phyloP scores from a whole-genome alignment of 2,329 filamentous ascomycete genomes.

The Lomentospora prolificans region DNA sequence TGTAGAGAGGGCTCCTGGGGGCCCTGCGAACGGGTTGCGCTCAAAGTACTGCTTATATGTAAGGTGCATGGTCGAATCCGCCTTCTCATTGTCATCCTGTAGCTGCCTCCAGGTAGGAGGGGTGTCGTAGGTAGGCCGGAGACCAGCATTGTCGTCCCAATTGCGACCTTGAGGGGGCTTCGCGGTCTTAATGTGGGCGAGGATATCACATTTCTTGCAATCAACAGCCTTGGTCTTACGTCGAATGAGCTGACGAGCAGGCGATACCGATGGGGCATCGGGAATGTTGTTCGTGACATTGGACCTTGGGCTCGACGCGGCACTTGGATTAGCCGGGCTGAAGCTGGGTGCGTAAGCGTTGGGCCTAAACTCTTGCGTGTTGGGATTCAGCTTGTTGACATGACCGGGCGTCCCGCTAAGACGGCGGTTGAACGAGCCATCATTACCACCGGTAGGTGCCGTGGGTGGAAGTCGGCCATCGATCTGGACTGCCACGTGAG shows the following conservation, averaged over 20 bases:
- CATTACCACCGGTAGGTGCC: constrained; percentile 53
- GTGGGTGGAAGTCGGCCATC: constrained; percentile 62
- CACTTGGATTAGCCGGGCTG: constrained; percentile 58
- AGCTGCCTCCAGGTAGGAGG: constrained; percentile 72
- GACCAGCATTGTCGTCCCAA: constrained; percentile 69
- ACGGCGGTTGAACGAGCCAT: constrained; percentile 44
- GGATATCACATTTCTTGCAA: constrained; percentile 55
- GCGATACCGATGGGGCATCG: constrained; percentile 12
- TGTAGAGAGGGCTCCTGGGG: constrained; percentile 40
- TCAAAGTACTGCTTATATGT: constrained; percentile 78
- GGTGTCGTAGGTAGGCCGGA: constrained; percentile 77
- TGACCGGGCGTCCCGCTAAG: constrained; percentile 40
- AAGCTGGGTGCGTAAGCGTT: constrained; percentile 74
- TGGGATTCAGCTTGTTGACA: constrained; percentile 51
- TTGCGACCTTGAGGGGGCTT: constrained; percentile 45
- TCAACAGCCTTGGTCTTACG: constrained; percentile 66
- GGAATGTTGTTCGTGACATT: constrained; percentile 35
- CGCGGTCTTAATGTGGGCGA: constrained; percentile 44
- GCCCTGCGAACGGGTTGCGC: constrained; percentile 44
- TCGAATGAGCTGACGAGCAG: constrained; percentile 45
- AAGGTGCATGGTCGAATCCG: constrained; percentile 50
- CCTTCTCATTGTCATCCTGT: constrained; percentile 60
- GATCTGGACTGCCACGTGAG: constrained; percentile 30
- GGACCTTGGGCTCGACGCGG: constrained; percentile 62
- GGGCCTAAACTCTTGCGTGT: constrained; percentile 72